phyloP scores from a whole-genome alignment of 768 basidiomycete genomes.

The Boletales sp. region DNA sequence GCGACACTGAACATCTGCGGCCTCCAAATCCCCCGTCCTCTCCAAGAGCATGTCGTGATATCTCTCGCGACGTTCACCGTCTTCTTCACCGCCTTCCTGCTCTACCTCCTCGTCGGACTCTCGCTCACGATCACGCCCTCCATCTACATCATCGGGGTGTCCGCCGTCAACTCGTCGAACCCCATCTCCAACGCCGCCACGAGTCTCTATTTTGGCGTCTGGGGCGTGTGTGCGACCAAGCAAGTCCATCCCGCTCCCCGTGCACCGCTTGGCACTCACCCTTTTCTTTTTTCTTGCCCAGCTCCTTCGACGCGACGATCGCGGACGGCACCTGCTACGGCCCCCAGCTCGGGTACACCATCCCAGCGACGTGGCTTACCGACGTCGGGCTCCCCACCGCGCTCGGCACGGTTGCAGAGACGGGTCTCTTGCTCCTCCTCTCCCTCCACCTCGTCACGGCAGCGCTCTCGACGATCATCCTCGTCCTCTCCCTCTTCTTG shows the following conservation, averaged over 20 bases:
- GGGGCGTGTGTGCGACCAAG: conserved; percentile 76
- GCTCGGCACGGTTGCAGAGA: conserved; percentile 46
- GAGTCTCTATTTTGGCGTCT: conserved; percentile 70
- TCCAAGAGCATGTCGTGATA: conserved; percentile 44
- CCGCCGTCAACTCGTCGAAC: conserved; percentile 26
- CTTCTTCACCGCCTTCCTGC: conserved; percentile 61
- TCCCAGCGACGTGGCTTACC: conserved; percentile 45
- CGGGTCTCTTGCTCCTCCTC: conserved; percentile 51
- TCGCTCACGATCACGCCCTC: conserved; percentile 72
- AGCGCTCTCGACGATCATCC: conserved; percentile 52
- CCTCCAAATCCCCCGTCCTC: conserved; percentile 29
- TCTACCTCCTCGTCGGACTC: conserved; percentile 72
- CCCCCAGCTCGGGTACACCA: conserved; percentile 65
- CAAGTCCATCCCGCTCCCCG: conserved; percentile 10
- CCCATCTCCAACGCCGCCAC: conserved; percentile 53
- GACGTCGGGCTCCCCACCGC: conserved; percentile 41
- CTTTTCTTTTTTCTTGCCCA: neutral
- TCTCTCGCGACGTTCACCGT: conserved; percentile 46
- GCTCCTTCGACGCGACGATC: conserved; percentile 1
- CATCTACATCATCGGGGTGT: conserved; percentile 56
- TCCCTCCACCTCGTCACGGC: conserved; percentile 68
- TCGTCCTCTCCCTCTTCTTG: conserved; percentile 56
- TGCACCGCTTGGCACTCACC: neutral
- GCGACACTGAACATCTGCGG: conserved; percentile 16
- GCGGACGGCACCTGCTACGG: conserved; percentile 50